These are phyloP conservation scores for Aphanoascus verrucosus DNA, from an alignment of 2,329 filamentous ascomycete genomes.

Conservation along the genomic window DNA sequence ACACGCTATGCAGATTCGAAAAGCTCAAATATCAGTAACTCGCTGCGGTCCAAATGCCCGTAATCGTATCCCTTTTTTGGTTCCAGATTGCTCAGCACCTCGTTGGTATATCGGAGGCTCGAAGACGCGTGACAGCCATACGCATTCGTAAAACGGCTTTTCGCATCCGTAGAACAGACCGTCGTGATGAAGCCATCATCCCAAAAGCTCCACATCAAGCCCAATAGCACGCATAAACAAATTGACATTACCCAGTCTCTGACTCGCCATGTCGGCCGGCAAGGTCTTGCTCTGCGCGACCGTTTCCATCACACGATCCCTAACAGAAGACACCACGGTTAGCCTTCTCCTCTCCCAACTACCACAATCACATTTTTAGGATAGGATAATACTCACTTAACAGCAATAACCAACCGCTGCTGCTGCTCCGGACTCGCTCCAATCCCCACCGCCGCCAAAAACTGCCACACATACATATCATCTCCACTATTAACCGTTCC, in stretches of 20 bases:
- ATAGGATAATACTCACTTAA: slow-evolving; percentile 51
- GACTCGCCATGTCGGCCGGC: slow-evolving; percentile 71
- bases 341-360: slow-evolving; percentile 1
- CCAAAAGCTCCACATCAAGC: slow-evolving; percentile 77
- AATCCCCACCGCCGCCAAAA: slow-evolving; percentile 87
- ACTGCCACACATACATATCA: slow-evolving; percentile 97
- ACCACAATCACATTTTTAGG: neutral
- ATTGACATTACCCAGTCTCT: slow-evolving; percentile 84
- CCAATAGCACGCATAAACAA: slow-evolving; percentile 98
- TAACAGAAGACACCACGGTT: slow-evolving; percentile 18
- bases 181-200: slow-evolving; percentile 30
- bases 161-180: neutral
- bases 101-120: neutral
- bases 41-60: neutral
- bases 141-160: neutral
- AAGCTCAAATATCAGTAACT: neutral
- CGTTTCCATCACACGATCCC: slow-evolving; percentile 90
- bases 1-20: neutral
- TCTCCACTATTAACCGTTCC: slow-evolving; percentile 81
- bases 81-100: neutral
- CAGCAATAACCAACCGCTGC: slow-evolving; percentile 82
- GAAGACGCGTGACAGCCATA: neutral
- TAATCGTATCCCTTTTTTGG: neutral
- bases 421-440: slow-evolving; percentile 90
- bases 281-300: slow-evolving; percentile 80